Evolutionary conservation across 345 rosid genomes (phyloP), one percentile per base, ranked within the genome.

Genomic region (Draba incana): DNA sequence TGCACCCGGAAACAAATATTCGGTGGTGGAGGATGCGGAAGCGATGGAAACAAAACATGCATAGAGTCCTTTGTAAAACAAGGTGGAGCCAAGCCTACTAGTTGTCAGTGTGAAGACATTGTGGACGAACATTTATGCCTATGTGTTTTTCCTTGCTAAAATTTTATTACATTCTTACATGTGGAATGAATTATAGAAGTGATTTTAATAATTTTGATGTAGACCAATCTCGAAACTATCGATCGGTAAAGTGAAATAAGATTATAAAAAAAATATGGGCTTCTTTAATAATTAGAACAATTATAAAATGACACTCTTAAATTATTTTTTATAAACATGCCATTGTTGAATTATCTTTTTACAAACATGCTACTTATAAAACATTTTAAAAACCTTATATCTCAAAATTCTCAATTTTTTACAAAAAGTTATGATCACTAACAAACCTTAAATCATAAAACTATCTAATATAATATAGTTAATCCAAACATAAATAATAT

Each of bases 11-110:
- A 59, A 27, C 64, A 59, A 11, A 59, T 59, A 59, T 59, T 59
- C 50, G 50, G 64, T 8, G 49, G 63, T 59, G 64, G 64, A 59
- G 38, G 64, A 42, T 59, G 64, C 64, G 38, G 64, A 44, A n/a
- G 38, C n/a, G 38, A 59, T 43, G 64, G 38, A 59, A 59, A 59
- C 65, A 27, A 60, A 28, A 43, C 65, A 1, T 60, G 52, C 51
- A 44, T 25, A 27, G 8, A 43, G n/a, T n/a, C 25, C 14, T 60
- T 60, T 60, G 14, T 27, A 28, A 27, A 60, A 28, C 51, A 60
- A 60, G 39, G 51, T 28, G 39, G 39, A 7, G 10, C 10, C 10
- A 35, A 43, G 39, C 51, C 65, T 8, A n/a, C 14, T 8, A 59
- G 64, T 43, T 59, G 64, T 10, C 50, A 42, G 38, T 59, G 64